Percentiles rank a stretch among this genome's conserved stretches.
phyloP scores from a whole-genome alignment of 192 early-diverging fungal genomes.

The Linnemannia exigua region DNA sequence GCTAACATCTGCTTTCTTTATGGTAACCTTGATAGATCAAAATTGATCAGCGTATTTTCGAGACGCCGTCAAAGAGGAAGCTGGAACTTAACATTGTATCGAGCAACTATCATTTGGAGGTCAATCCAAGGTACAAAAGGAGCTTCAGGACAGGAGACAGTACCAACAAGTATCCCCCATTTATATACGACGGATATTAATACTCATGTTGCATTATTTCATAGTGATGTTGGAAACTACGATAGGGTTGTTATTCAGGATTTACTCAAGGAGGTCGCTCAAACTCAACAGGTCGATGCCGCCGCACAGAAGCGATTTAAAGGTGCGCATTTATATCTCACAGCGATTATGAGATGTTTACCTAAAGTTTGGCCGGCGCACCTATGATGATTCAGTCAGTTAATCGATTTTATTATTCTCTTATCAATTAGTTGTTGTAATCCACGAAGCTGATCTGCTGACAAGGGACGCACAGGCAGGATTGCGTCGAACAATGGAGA shows the following conservation, averaged over 20 bases:
- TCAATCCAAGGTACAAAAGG: slow-evolving; percentile 86
- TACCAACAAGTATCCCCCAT: background rate
- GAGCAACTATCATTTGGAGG: slow-evolving; percentile 97
- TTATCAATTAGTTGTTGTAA: slow-evolving; percentile 80
- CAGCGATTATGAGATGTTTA: no score
- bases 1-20: background rate
- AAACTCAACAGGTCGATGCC: slow-evolving; percentile 92
- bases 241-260: slow-evolving; percentile 96
- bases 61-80: slow-evolving; percentile 88
- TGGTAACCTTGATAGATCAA: slow-evolving; percentile 73
- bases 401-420: no score
- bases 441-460: slow-evolving; percentile 95
- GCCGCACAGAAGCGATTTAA: slow-evolving; percentile 90
- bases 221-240: slow-evolving; percentile 93
- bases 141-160: background rate
- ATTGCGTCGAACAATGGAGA: slow-evolving; percentile 99
- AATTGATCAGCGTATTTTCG: slow-evolving; percentile 88
- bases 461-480: slow-evolving; percentile 94
- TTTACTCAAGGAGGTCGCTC: slow-evolving; percentile 96
- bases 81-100: slow-evolving; percentile 88
- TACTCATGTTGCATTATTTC: background rate
- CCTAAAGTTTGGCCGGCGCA: no score
- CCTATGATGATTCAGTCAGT: no score
- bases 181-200: background rate
- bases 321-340: slow-evolving; percentile 69